Conservation (phyloP, 768 basidiomycete genomes). For the Kwoniella dejecticola region DNA sequence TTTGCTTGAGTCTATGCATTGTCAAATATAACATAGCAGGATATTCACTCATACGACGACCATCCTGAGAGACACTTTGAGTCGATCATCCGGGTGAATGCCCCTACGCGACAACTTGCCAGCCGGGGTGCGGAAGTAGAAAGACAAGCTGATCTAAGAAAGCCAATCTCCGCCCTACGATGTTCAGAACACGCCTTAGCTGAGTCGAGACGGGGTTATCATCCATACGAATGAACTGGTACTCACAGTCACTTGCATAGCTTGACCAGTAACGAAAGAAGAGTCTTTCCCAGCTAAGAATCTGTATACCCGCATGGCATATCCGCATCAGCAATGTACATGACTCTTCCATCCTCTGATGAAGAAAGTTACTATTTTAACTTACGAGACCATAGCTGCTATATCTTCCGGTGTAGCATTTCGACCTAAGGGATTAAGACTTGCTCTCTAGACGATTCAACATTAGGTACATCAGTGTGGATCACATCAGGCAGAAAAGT, state of each 20-base stretch:
- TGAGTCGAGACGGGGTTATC: too few species aligned
- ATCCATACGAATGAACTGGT: neutral
- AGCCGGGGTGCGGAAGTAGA: too few species aligned
- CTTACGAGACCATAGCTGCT: conserved; percentile 15
- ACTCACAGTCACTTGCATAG: conserved; percentile 20
- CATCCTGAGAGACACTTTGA: neutral
- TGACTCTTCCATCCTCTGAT: too few species aligned
- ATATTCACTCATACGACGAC: too few species aligned
- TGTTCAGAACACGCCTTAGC: neutral
- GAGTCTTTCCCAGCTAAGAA: conserved; percentile 11
- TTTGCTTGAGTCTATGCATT: neutral
- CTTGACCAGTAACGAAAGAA: conserved; percentile 9
- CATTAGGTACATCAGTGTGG: neutral
- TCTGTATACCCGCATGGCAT: neutral
- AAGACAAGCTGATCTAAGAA: neutral
- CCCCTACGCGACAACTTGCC: too few species aligned
- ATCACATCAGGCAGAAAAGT: too few species aligned
- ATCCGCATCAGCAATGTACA: too few species aligned
- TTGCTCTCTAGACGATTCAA: neutral
- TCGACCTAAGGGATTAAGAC: conserved; percentile 6
- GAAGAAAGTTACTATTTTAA: too few species aligned
- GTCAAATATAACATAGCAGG: neutral
- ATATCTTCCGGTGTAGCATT: conserved; percentile 18
- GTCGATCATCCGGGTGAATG: too few species aligned
- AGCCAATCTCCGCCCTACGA: conserved; percentile 14